Evolutionary conservation across 108 stramenopile genomes (phyloP).

Genomic region (Cyclotella atomus): DNA sequence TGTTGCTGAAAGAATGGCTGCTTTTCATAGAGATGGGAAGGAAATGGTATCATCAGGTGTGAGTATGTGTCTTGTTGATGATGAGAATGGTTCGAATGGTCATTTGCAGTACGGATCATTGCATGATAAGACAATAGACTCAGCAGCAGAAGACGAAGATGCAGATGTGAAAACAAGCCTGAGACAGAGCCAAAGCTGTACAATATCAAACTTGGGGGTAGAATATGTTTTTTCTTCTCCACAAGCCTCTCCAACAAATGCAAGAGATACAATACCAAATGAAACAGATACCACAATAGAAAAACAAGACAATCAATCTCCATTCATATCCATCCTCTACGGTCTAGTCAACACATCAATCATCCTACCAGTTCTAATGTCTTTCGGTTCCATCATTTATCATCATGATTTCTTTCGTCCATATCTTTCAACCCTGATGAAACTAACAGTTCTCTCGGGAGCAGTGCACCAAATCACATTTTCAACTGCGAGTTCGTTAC

Average conservation of each 20-base stretch:
- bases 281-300: neutral
- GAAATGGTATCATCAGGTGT: neutral
- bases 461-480: constrained; percentile 95
- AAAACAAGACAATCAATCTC: neutral
- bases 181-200: neutral
- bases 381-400: constrained; percentile 90
- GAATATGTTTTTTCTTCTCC: neutral
- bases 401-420: constrained; percentile 79
- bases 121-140: neutral
- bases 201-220: neutral
- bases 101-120: neutral
- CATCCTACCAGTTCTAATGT: constrained; percentile 86
- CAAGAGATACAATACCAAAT: neutral
- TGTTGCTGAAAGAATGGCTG: neutral
- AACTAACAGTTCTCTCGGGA: constrained; percentile 81
- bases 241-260: neutral
- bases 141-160: neutral
- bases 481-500: constrained; percentile 77
- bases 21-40: too few relatives aligned
- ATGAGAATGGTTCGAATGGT: neutral
- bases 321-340: constrained; percentile 52
- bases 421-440: constrained; percentile 80
- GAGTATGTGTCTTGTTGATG: neutral
- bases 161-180: neutral
- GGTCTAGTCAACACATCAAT: constrained; percentile 83